These are phyloP conservation scores for Pseudonitzschia multistriata DNA, from an alignment of 108 stramenopile species.

Conservation along the genomic window DNA sequence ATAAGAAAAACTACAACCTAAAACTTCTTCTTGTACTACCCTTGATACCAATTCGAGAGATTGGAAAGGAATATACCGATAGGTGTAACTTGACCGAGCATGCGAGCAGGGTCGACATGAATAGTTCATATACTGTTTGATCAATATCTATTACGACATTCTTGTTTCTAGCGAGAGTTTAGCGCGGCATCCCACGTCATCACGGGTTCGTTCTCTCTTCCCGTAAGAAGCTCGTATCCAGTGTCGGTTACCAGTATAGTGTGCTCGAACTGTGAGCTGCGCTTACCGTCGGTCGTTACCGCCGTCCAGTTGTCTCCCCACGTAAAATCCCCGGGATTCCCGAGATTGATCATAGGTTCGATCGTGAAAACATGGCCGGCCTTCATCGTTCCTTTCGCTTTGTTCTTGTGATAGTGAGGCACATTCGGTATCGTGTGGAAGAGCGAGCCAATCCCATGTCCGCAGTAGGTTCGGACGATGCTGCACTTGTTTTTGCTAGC, in stretches of 20 bases:
- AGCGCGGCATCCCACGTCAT: conserved; percentile 82
- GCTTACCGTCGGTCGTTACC: conserved; percentile 79
- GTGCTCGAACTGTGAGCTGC: conserved; percentile 93
- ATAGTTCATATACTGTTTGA: neutral
- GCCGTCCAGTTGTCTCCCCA: conserved; percentile 99
- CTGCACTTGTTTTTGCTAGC: conserved; percentile 70
- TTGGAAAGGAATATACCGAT: neutral
- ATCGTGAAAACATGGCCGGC: conserved; percentile 99
- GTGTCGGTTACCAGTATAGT: conserved; percentile 95
- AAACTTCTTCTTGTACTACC: no score
- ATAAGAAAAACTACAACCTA: no score
- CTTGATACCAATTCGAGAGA: no score
- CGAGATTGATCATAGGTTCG: conserved; percentile 99
- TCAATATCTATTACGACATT: no score
- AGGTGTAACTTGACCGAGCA: neutral
- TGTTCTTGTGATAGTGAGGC: conserved; percentile 95
- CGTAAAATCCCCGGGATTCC: conserved; percentile 65
- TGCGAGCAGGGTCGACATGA: neutral
- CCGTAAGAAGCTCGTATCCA: conserved; percentile 95
- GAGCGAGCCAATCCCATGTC: conserved; percentile 94
- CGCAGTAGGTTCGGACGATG: conserved; percentile 89
- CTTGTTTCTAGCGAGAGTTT: conserved; percentile 17
- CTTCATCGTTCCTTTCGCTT: conserved; percentile 89
- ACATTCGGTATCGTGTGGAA: conserved; percentile 94
- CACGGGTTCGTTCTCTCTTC: conserved; percentile 83